A percentile compares a stretch with the other conserved stretches of the same genome.
phyloP scores from a whole-genome alignment of 2,329 filamentous ascomycete species.

The Pestalotiopsis sp. region DNA sequence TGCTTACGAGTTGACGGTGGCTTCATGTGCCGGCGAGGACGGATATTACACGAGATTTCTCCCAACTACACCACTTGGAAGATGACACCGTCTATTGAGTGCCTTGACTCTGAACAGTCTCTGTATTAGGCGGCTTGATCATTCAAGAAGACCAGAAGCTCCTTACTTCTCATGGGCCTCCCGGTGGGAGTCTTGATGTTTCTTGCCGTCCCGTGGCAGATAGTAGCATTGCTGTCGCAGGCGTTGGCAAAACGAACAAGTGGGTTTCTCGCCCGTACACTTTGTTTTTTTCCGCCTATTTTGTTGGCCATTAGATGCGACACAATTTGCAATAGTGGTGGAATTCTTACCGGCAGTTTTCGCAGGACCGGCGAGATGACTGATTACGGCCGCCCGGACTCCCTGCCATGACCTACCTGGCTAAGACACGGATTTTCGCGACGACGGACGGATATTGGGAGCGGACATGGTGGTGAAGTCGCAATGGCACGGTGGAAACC shows the following conservation, averaged over 20 bases:
- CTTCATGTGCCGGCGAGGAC: neutral
- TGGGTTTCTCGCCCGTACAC: neutral
- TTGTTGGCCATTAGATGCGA: neutral
- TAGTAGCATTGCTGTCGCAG: neutral
- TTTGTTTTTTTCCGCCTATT: neutral
- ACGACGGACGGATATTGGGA: neutral
- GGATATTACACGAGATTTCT: neutral
- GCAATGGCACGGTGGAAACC: neutral
- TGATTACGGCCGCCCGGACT: neutral
- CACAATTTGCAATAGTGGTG: neutral
- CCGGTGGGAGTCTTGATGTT: neutral
- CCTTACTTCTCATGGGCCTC: neutral
- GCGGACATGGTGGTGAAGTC: neutral
- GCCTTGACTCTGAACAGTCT: neutral
- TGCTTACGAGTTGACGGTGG: neutral
- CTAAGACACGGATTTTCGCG: neutral
- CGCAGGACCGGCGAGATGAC: neutral
- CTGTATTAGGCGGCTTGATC: neutral
- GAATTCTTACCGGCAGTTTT: conserved; percentile 3
- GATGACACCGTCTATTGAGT: neutral
- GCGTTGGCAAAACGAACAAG: neutral
- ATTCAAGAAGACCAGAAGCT: no score
- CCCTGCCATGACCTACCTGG: neutral
- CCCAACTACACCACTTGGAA: neutral
- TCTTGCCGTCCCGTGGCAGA: neutral